Base-by-base conservation (phyloP, 2,329 filamentous ascomycete genomes). In the Emmonsiellopsis sp. region DNA sequence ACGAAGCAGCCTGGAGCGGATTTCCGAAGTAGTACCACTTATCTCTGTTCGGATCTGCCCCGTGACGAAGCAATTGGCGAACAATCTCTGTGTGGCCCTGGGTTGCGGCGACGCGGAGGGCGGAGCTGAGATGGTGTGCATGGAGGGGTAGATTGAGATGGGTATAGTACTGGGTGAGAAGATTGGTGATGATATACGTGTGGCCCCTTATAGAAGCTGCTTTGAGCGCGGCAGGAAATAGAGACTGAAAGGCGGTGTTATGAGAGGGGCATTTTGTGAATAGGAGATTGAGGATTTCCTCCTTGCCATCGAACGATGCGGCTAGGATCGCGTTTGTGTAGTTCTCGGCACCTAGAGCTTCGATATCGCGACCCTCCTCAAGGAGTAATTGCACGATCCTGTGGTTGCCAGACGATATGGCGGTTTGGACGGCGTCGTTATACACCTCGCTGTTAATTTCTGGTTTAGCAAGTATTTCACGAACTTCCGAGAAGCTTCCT, bases 1-100 rank as follows among this genome's bases (percentile, higher is more conserved):
- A 32, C 5, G 51, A 52, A 3, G 58, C 59, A n/a, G 13, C 32
- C 36, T 59, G 51, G 13, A 60, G 49, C 21, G 57, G 27, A 32
- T 45, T 52, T 21, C 17, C 34, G 13, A 46, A 46, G 14, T 37
- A 49, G 10, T 37, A 39, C 27, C 17, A 17, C 27, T 21, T 39
- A 17, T 40, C 34, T 21, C 14, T 17, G 27, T 49, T 49, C 4
- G 37, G 34, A n/a, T 49, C 33, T 17, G 34, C 46, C 4, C 36
- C 36, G 46, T 36, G 46, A 6, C 1, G 1, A 33, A 49, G 46
- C 7, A 49, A 33, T 6, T 37, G 33, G n/a, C 33, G 14, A 34
- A 49, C 14, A 8, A 49, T 49, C 21, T 27, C 47, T 2, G 47
- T 49, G 17, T 49, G 33, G 47, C 47, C 31, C 8, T 46, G 44